Base-by-base conservation (phyloP, 1,284 basidiomycete species). In the Cryptococcus sp. region DNA sequence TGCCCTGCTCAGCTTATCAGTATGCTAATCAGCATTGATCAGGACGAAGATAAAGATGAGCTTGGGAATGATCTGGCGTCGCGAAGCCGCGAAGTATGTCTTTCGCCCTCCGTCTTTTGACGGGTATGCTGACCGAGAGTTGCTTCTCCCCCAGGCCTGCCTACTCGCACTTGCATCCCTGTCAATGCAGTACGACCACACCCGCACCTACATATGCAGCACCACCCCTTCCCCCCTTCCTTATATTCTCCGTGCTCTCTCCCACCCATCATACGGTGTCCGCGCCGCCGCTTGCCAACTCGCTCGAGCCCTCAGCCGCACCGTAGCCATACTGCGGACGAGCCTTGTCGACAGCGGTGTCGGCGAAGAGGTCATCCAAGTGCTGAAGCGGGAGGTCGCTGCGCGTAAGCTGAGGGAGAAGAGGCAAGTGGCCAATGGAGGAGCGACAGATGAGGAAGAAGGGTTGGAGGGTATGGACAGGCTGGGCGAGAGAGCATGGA, bases 271-370 rank as follows among this genome's bases (percentile, higher is more conserved):
- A 55, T 79, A 85, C 18, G 88, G 88, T 1, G 86, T 93, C 1
- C 84, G 91, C 6, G 89, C 88, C 46, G 87, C 88, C 0, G 87
- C 89, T 0, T 91, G 89, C 69, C 91, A 93, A 67, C 87, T 87
- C 62, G 82, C 89, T 1, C 81, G 91, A n/a, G 87, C 88, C 0
- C 79, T 95, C 37, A 85, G 85, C 46, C 83, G 92, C 20, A 85
- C 85, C 1, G 85, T 91, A 0, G 83, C 85, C 0, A 86, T 91
- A 2, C 77, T 93, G 43, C 80, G 89, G 23, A 94, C 91, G 37
- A 90, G 84, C 55, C 81, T 95, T 9, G 82, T 91, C 9, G 92
- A 95, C 67, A 85, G 83, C 24, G 89, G 88, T 1, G 78, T 92
- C 7, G 90, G 88, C 0, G 77, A 85, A 67, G 81, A 82, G 18